A percentile compares a stretch with the other conserved stretches of the same genome.
Evolutionary conservation across 2,329 filamentous ascomycete genomes (phyloP).

Genomic region (Botryosphaeria dothidea): DNA sequence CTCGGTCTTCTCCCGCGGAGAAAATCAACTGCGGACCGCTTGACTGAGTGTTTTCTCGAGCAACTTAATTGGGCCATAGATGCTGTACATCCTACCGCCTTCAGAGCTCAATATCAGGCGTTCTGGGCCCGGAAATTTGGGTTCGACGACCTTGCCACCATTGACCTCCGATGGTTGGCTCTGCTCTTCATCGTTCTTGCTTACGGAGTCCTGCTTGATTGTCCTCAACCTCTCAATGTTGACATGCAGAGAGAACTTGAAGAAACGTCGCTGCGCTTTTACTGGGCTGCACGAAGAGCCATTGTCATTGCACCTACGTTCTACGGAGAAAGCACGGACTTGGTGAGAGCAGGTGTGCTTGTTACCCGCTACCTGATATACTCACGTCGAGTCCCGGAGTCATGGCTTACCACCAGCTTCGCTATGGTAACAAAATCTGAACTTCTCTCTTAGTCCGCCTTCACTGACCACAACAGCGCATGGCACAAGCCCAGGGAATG

Average conservation of each 20-base stretch:
- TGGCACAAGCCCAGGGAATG: conserved; percentile 47
- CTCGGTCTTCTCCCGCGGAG: conserved; percentile 41
- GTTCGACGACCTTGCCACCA: conserved; percentile 41
- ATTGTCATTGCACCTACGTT: conserved; percentile 47
- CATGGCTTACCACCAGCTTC: conserved; percentile 46
- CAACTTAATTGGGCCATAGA: conserved; percentile 43
- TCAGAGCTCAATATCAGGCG: conserved; percentile 37
- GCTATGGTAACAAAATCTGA: conserved; percentile 29
- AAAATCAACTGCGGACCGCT: conserved; percentile 38
- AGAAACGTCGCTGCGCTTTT: conserved; percentile 44
- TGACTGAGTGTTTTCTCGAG: conserved; percentile 37
- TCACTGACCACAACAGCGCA: conserved; percentile 25
- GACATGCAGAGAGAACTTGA: conserved; percentile 40
- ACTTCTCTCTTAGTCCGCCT: background rate
- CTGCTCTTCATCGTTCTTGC: conserved; percentile 45
- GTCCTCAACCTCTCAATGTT: conserved; percentile 31
- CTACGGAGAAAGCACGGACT: conserved; percentile 43
- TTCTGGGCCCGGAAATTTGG: conserved; percentile 45
- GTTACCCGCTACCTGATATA: conserved; percentile 45
- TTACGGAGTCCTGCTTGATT: conserved; percentile 41
- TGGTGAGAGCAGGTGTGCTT: conserved; percentile 43
- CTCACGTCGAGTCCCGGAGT: conserved; percentile 39
- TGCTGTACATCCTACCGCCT: conserved; percentile 37
- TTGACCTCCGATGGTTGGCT: conserved; percentile 46
- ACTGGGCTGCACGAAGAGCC: conserved; percentile 42